Evolutionary conservation across 371 early-diverging fungal species (phyloP).

Genomic region (Syncephalis fuscata): DNA sequence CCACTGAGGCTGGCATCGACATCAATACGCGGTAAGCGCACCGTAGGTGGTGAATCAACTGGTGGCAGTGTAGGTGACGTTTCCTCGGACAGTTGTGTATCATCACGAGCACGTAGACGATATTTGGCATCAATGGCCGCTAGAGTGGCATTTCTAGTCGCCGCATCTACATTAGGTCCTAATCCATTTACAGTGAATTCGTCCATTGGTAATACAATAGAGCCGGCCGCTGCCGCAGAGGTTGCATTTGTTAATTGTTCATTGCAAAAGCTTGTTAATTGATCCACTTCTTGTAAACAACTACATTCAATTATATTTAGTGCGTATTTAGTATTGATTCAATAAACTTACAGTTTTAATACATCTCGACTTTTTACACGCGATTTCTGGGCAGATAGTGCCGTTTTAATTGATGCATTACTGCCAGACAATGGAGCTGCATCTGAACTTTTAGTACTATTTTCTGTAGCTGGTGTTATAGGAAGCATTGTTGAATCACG

Average conservation of each 20-base stretch:
- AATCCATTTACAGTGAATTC: no score
- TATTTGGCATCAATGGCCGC: no score
- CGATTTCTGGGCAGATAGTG: no score
- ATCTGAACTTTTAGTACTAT: no score
- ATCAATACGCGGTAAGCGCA: not conserved
- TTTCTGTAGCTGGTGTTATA: not conserved
- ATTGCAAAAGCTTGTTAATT: slow-evolving; percentile 14
- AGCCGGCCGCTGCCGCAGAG: not conserved
- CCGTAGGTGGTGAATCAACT: slow-evolving; percentile 3
- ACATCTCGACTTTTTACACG: slow-evolving; percentile 50
- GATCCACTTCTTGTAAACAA: slow-evolving; percentile 45
- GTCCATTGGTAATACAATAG: not conserved
- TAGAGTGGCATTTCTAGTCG: no score
- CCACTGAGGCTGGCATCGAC: not conserved
- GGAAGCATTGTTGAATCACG: no score
- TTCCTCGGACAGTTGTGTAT: not conserved
- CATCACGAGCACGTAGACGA: not conserved
- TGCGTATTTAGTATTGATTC: not conserved
- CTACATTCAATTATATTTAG: slow-evolving; percentile 11
- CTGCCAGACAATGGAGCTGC: slow-evolving; percentile 3
- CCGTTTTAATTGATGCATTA: no score
- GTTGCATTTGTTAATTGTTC: not conserved
- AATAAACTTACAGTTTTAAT: slow-evolving; percentile 44
- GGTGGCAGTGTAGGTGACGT: not conserved
- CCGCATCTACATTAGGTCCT: no score